Base-by-base conservation (phyloP, 176 grass and related monocot species). In the Cenchrus fungigraminus region DNA sequence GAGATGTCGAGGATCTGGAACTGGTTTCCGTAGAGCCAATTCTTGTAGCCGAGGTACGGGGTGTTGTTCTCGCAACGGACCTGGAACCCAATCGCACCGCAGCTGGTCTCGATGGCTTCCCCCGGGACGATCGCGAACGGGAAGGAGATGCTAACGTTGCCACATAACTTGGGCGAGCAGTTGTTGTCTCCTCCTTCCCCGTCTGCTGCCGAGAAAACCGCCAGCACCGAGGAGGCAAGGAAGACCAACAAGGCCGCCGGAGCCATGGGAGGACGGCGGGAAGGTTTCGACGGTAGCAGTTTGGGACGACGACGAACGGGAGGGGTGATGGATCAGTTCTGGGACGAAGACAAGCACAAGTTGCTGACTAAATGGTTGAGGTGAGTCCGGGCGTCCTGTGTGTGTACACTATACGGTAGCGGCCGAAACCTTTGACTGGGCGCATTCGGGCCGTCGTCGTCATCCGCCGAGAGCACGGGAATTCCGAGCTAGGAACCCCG, bases 1-100 rank as follows among this genome's bases (percentile, higher is more conserved):
- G 73, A 90, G 79, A 90, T 78, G 34, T 73, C 0, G 10, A 90
- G 65, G 17, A 90, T 79, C 17, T 0, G 79, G 1, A 86, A 6
- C 6, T 0, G 0, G 0, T 0, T 0, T 0, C 8, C 88, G 3
- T 40, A 40, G 37, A 40, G 37, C 3, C 0, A 3, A 40, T 40
- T 40, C 37, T 40, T 40, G 0, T 0, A 0, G 0, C 8, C 88
- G 13, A 86, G 19, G 65, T 64, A 86, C 0, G 78, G 65, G 44
- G 12, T 61, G n/a, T 1, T 0, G 13, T 20, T 34, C 0, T 0
- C 0, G 40, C 88, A 90, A 3, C 0, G 6, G 0, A 86, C 56
- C 56, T 86, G 63, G 78, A 90, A 82, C 44, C 65, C 72, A 0
- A 42, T 0, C 6, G 0, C 0, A 0, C 9, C 65, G 10, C 88